These are phyloP conservation scores for Kalmusia sp. DNA, from an alignment of 2,329 filamentous ascomycete species.

Conservation along the genomic window DNA sequence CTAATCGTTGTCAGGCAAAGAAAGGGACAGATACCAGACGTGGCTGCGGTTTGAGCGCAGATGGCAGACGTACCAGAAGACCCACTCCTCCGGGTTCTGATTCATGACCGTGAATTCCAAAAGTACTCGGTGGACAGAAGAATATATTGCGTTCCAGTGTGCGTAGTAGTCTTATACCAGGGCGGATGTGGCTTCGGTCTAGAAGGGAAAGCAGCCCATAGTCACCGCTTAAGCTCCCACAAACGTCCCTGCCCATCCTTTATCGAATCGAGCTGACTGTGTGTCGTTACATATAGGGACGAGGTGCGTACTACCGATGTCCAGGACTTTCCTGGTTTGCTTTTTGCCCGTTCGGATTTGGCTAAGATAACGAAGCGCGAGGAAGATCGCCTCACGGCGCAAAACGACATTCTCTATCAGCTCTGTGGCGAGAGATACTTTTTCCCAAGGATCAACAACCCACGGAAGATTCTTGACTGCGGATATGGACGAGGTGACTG, in stretches of 20 bases:
- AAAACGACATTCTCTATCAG: conserved; percentile 41
- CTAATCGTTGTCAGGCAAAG: no score
- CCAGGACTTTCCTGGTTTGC: neutral
- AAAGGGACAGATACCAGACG: no score
- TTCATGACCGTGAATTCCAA: conserved; percentile 49
- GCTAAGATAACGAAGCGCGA: conserved; percentile 33
- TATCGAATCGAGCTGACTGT: neutral
- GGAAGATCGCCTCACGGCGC: conserved; percentile 43
- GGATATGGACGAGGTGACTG: conserved; percentile 49
- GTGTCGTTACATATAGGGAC: neutral
- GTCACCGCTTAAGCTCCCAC: neutral
- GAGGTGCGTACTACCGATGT: neutral
- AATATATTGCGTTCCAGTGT: conserved; percentile 49
- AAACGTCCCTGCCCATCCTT: neutral
- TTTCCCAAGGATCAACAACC: conserved; percentile 38
- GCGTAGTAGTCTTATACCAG: neutral
- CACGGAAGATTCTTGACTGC: conserved; percentile 46
- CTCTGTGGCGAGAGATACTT: conserved; percentile 39
- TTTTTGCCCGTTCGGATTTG: neutral
- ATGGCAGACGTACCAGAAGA: conserved; percentile 16
- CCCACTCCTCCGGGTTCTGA: conserved; percentile 26
- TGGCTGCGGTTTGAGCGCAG: neutral
- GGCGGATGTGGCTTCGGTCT: neutral
- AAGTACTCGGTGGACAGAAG: conserved; percentile 44
- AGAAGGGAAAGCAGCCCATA: neutral